A percentile compares a stretch with the other conserved stretches of the same genome.
phyloP scores from a whole-genome alignment of 495 filamentous ascomycete genomes.

The Evernia prunastri region DNA sequence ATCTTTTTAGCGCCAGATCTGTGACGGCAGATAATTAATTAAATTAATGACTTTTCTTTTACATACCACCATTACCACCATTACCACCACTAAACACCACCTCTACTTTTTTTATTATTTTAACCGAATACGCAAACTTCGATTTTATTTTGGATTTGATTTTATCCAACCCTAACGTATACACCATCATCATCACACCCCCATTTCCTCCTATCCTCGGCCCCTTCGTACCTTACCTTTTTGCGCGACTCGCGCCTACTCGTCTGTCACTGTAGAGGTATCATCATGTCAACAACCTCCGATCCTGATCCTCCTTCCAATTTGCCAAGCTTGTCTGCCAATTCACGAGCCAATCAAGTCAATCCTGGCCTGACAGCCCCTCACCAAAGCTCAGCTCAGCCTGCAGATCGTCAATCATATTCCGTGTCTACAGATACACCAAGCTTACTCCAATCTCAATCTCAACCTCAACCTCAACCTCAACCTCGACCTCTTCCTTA shows the following conservation, averaged over 20 bases:
- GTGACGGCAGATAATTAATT: background rate
- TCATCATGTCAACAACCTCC: constrained; percentile 22
- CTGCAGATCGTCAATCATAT: constrained; percentile 21
- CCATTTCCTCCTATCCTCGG: too few relatives aligned
- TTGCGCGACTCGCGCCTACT: background rate
- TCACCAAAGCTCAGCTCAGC: constrained; percentile 19
- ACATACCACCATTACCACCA: background rate
- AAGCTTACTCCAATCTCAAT: background rate
- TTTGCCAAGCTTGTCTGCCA: constrained; percentile 30
- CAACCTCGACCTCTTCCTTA: background rate
- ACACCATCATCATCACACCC: too few relatives aligned
- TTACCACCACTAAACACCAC: background rate
- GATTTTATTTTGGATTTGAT: too few relatives aligned
- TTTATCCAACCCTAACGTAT: too few relatives aligned
- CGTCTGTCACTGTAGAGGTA: background rate
- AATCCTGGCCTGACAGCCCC: constrained; percentile 24
- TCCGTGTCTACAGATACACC: constrained; percentile 19
- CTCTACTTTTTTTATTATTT: too few relatives aligned
- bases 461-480: background rate
- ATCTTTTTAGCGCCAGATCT: background rate
- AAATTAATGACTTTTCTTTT: background rate
- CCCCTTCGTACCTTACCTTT: background rate
- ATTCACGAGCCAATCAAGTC: constrained; percentile 26
- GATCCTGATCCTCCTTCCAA: constrained; percentile 24
- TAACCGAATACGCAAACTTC: too few relatives aligned